Evolutionary conservation across 306 rosid genomes (phyloP), one percentile per base, ranked within the genome.

Genomic region (Trifolium dubium): DNA sequence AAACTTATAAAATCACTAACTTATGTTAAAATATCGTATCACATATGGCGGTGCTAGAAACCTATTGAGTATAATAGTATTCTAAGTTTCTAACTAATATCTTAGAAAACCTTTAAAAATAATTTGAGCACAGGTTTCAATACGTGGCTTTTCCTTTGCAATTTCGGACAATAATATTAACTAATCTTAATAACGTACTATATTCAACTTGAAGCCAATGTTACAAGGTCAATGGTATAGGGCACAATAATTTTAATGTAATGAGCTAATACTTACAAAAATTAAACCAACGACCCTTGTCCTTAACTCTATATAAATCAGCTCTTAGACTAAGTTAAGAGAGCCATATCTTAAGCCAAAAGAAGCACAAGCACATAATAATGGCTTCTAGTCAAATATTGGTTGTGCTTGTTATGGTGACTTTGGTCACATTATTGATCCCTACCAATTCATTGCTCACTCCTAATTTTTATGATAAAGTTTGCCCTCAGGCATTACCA

Each of bases 401-500:
- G 0, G 0, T 29, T 34, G 19, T 77, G 47, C n/a, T 78, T 60
- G 61, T 73, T 60, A 13, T 69, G 11, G 66, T 55, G 30, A 72
- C 69, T 66, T n/a, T 69, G 23, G 75, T 46, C 47, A 67, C 69
- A 41, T 41, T 77, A n/a, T 3, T 35, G 53, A 46, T 46, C 54
- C 61, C 70, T 43, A 54, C 15, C 19, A 14, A 65, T 0, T 46
- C 87, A 67, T 53, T 30, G 2, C 87, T 84, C 15, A 53, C 75
- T 63, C 66, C 71, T 11, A 5, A 73, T 56, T 80, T 80, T 67
- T 84, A 84, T 67, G 72, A 58, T 2, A 67, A 40, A 8, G 47
- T 54, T 19, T 84, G 85, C 23, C 87, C 87, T n/a, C 64, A 77
- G 2, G 85, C 84, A 41, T 74, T 84, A 10, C 60, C 58, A 4